Base-by-base conservation (phyloP, 495 filamentous ascomycete species). In the Glonium stellatum region DNA sequence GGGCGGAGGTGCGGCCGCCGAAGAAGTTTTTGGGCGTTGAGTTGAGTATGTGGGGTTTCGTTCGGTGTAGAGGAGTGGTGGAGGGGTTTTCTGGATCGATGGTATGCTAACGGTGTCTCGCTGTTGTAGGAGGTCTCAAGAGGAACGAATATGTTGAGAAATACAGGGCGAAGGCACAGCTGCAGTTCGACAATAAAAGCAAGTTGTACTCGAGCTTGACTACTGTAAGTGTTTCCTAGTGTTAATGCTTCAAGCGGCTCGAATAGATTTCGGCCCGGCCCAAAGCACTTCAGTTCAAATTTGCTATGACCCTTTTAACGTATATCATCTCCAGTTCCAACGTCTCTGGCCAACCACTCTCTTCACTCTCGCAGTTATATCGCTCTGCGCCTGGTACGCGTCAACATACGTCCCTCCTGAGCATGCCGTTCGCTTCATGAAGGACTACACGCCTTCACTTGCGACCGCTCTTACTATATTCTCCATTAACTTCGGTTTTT, bases 391-490 rank as follows among this genome's bases (percentile, higher is more conserved):
- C 36, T 69, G 73, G 19, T 84, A 85, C 59, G 80, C 84, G 15
- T 62, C 75, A 31, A 76, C 78, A 55, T 95, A 95, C 67, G 77
- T 74, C 42, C 80, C 88, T 19, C 86, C 88, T 0, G 70, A 72
- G 31, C 73, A 71, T 19, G 71, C 77, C 6, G 74, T 78, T 22
- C 79, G 91, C 54, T 63, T 92, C 49, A 91, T 80, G 69, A 88
- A 89, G 0, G 82, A 87, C 63, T 73, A 89, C 1, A 87, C 90
- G 1, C 88, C 88, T 1, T 83, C 92, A 2, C 83, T 86, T 1
- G 89, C 92, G 27, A 97, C 95, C 10, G 75, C 90, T 11, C 70
- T 81, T 49, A 76, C 75, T 13, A 76, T 97, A 54, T 80, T 92
- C 35, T 78, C 75, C 19, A 67, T 78, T 36, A 96, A 96, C 67